Percentiles rank a stretch among this genome's conserved stretches.
Conservation (phyloP, 352 stramenopile genomes). For the Halophytophthora polymorphica region DNA sequence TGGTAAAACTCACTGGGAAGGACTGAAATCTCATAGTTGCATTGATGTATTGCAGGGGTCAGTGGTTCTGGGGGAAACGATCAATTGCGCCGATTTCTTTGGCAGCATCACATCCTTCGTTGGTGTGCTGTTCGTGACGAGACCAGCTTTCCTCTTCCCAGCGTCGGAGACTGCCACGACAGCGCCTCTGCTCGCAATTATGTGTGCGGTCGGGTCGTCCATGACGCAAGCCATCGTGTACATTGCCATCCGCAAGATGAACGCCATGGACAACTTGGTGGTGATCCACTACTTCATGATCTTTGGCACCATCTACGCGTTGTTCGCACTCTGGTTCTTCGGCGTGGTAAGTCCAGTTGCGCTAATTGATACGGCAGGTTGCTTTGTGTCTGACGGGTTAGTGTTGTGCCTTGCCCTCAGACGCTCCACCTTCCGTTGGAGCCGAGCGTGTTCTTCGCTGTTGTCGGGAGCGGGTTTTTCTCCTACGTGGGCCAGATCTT, state of each 20-base stretch:
- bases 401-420: slow-evolving; percentile 4
- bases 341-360: slow-evolving; percentile 21
- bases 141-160: slow-evolving; percentile 51
- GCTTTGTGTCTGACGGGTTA: not conserved
- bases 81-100: slow-evolving; percentile 45
- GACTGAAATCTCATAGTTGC: too few species aligned
- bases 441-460: slow-evolving; percentile 27
- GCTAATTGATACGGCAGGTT: not conserved
- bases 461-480: slow-evolving; percentile 52
- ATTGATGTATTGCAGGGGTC: slow-evolving; percentile 44
- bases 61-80: slow-evolving; percentile 38
- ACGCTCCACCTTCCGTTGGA: slow-evolving; percentile 34
- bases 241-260: slow-evolving; percentile 54
- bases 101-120: slow-evolving; percentile 50
- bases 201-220: slow-evolving; percentile 40
- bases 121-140: slow-evolving; percentile 63
- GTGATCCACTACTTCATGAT: slow-evolving; percentile 42
- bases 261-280: slow-evolving; percentile 31
- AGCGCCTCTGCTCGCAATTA: slow-evolving; percentile 26
- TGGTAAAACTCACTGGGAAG: not conserved
- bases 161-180: slow-evolving; percentile 5
- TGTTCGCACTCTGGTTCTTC: slow-evolving; percentile 27
- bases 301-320: slow-evolving; percentile 27
- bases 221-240: slow-evolving; percentile 47
- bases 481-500: slow-evolving; percentile 60